Conservation (phyloP, 768 basidiomycete species). For the Naematelia aurantialba region DNA sequence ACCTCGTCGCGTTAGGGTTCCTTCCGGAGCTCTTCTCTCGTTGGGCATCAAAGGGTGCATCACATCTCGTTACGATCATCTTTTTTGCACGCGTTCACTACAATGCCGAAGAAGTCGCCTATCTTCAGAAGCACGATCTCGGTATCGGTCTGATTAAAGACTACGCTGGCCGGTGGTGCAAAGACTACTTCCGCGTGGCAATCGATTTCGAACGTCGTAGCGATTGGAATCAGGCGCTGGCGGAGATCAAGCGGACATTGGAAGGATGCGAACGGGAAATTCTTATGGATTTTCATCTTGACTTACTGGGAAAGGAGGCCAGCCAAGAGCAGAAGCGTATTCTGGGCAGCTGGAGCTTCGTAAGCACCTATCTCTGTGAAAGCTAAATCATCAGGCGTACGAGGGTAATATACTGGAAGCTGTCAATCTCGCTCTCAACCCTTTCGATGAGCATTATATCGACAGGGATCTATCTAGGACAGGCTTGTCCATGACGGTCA, state of each 20-base stretch:
- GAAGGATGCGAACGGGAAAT: constrained; percentile 83
- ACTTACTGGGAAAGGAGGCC: constrained; percentile 40
- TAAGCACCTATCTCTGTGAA: constrained; percentile 40
- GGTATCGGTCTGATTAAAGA: constrained; percentile 59
- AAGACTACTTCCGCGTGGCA: constrained; percentile 94
- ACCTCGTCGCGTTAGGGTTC: constrained; percentile 57
- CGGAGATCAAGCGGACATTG: constrained; percentile 73
- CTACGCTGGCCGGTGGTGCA: constrained; percentile 76
- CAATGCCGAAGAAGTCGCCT: constrained; percentile 39
- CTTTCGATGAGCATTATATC: constrained; percentile 89
- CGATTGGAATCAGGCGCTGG: constrained; percentile 83
- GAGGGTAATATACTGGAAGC: constrained; percentile 95
- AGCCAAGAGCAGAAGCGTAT: constrained; percentile 40
- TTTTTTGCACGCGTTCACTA: constrained; percentile 80
- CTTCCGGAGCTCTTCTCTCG: constrained; percentile 80
- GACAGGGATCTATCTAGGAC: constrained; percentile 90
- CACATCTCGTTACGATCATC: constrained; percentile 90
- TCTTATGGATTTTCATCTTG: constrained; percentile 78
- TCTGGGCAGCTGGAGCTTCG: constrained; percentile 48
- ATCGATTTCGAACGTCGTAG: constrained; percentile 82
- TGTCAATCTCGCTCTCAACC: constrained; percentile 84
- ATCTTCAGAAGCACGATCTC: constrained; percentile 34
- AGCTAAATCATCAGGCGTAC: constrained; percentile 67
- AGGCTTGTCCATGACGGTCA: constrained; percentile 73
- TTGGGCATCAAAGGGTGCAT: constrained; percentile 79